Evolutionary conservation across 2,329 filamentous ascomycete species (phyloP).

Genomic region (Dryadomyces quercivorus): DNA sequence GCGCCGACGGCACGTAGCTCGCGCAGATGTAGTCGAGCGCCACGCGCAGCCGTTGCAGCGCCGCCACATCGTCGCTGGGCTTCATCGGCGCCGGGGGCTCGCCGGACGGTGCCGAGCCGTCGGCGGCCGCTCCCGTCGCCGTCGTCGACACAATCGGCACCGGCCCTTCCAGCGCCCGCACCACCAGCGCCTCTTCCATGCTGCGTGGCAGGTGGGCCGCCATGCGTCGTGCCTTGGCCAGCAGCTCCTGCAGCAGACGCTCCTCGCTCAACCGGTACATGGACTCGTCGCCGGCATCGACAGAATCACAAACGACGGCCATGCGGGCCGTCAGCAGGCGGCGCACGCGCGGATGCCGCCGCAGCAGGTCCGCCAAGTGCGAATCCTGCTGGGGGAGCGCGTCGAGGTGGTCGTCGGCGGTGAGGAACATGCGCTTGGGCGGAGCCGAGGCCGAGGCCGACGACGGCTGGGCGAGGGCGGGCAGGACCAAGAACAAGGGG

Average conservation of each 20-base stretch:
- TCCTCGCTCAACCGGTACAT: slow-evolving; percentile 71
- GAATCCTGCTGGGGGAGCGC: slow-evolving; percentile 39
- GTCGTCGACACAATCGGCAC: slow-evolving; percentile 28
- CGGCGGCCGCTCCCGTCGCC: slow-evolving; percentile 16
- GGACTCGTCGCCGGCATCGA: slow-evolving; percentile 69
- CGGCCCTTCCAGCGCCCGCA: slow-evolving; percentile 62
- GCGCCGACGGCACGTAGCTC: slow-evolving; percentile 40
- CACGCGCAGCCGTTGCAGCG: slow-evolving; percentile 51
- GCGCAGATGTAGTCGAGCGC: slow-evolving; percentile 53
- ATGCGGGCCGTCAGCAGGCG: slow-evolving; percentile 52
- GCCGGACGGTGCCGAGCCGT: background rate
- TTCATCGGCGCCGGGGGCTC: background rate
- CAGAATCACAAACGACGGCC: slow-evolving; percentile 62
- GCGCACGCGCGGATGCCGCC: slow-evolving; percentile 30
- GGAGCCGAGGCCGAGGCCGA: slow-evolving; percentile 23
- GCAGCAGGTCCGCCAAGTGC: slow-evolving; percentile 47
- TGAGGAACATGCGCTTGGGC: slow-evolving; percentile 52
- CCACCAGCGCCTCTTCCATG: slow-evolving; percentile 78
- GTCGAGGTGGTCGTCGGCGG: slow-evolving; percentile 62
- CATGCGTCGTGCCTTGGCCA: slow-evolving; percentile 62
- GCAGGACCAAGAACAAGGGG: slow-evolving; percentile 70
- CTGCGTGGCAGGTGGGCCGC: slow-evolving; percentile 54
- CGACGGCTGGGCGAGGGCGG: slow-evolving; percentile 45
- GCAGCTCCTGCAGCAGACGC: slow-evolving; percentile 54
- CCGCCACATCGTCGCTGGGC: slow-evolving; percentile 26